A percentile compares a stretch with the other conserved stretches of the same genome.
These are phyloP conservation scores for Silene conica DNA, from an alignment of 148 eudicot species.

Conservation along the genomic window DNA sequence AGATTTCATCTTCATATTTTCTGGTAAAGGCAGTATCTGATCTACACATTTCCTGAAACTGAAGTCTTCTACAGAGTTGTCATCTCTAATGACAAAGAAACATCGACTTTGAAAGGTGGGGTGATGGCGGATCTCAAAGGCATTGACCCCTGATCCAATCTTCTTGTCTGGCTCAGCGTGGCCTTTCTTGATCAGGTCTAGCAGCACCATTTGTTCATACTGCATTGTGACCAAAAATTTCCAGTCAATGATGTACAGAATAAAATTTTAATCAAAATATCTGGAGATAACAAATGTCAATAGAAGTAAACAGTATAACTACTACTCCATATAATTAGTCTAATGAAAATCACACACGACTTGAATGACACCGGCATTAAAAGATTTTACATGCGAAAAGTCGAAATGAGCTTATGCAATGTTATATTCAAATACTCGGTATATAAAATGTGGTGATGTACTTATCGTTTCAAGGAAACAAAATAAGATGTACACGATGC, in stretches of 20 bases:
- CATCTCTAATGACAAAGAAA: constrained; percentile 66
- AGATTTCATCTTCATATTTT: constrained; percentile 60
- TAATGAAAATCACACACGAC: no score
- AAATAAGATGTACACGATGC: no score
- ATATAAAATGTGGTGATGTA: no score
- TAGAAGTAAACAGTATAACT: no score
- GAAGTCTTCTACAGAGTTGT: constrained; percentile 72
- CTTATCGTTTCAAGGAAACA: no score
- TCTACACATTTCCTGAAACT: constrained; percentile 96
- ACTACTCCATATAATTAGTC: no score
- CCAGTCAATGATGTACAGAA: neutral
- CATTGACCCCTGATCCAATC: constrained; percentile 55
- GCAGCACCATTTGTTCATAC: constrained; percentile 67
- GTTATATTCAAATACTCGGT: no score
- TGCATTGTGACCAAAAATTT: constrained; percentile 21
- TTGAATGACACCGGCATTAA: no score
- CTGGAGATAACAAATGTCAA: neutral
- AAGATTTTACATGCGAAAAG: no score
- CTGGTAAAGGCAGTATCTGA: constrained; percentile 84
- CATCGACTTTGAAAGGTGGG: constrained; percentile 77
- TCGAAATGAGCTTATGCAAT: no score
- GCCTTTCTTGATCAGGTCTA: constrained; percentile 78
- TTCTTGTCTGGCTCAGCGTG: constrained; percentile 75
- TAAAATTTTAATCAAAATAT: neutral
- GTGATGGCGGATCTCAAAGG: constrained; percentile 76